Base-by-base conservation (phyloP, 257 asterid genomes). In the Przewalskia tangutica region DNA sequence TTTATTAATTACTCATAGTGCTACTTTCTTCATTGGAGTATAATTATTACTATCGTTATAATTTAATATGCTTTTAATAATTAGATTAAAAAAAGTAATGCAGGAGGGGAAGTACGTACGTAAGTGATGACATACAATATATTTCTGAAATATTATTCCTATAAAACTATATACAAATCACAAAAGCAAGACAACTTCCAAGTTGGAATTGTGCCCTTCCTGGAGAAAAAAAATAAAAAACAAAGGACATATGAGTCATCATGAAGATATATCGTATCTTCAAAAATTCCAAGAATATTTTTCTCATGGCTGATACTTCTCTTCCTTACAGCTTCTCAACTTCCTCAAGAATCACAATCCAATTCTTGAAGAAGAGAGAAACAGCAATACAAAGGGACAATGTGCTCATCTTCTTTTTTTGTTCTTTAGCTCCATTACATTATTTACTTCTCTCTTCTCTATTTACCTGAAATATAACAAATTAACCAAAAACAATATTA, bases 261-360 rank as follows among this genome's bases (percentile, higher is more conserved):
- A 50, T 27, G 80, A 75, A 75, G 80, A 75, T 75, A 48, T 48
- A 50, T 50, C 20, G 44, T 75, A 50, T 75, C 80, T 75, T 75
- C 27, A 75, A 75, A 73, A 75, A 75, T 75, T 79, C 88, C 80
- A 85, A 84, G 79, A 82, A 82, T 82, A 7, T 38, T 66, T 66
- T 86, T 85, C 82, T 81, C 62, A 87, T 80, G 90, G 88, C 83
- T 81, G 80, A 81, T 77, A 76, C 51, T 80, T 62, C 75, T 81
- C 82, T 79, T 73, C 77, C 79, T 81, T 84, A 58, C 83, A 70
- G 80, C 83, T 71, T 54, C 32, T 67, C 68, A 46, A 66, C 59
- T 68, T 55, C 77, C 60, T 67, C 83, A 78, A 85, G 54, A 85
- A 0, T 54, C 70, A 82, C 66, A 82, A 60, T 77, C 70, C 20